These are phyloP conservation scores for Aphanomyces stellatus DNA, from an alignment of 352 stramenopile species.

Conservation along the genomic window DNA sequence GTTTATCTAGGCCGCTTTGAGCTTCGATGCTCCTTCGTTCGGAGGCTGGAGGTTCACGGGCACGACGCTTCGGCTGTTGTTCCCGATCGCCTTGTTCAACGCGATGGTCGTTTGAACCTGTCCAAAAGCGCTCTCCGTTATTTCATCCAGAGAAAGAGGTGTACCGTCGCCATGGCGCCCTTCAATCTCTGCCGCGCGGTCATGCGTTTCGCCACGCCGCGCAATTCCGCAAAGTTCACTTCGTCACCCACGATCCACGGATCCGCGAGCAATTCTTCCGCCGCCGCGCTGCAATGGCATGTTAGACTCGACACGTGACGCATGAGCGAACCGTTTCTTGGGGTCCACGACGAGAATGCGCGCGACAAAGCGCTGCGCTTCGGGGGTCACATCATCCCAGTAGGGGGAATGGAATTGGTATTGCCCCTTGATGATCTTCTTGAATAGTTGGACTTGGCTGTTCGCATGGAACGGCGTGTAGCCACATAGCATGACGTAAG, in stretches of 20 bases:
- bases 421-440: constrained; percentile 77
- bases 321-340: constrained; percentile 42
- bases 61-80: background rate
- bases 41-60: background rate
- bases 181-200: constrained; percentile 7
- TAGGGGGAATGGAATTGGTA: constrained; percentile 83
- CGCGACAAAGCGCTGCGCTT: constrained; percentile 85
- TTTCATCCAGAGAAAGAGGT: background rate
- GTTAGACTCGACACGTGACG: too few species aligned
- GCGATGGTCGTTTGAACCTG: constrained; percentile 10
- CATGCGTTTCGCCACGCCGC: constrained; percentile 12
- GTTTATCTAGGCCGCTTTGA: constrained; percentile 4
- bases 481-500: constrained; percentile 82
- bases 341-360: constrained; percentile 82
- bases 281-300: constrained; percentile 42
- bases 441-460: constrained; percentile 90
- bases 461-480: constrained; percentile 89
- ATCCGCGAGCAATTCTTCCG: constrained; percentile 49
- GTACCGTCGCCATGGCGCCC: constrained; percentile 13
- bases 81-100: background rate
- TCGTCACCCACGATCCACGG: constrained; percentile 70
- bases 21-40: background rate
- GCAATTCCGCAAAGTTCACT: constrained; percentile 20
- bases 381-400: constrained; percentile 83
- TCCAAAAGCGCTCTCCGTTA: background rate